Evolutionary conservation across 371 early-diverging fungal genomes (phyloP), one percentile per base, ranked within the genome.

Genomic region (Polyrhizophydium stewartii): DNA sequence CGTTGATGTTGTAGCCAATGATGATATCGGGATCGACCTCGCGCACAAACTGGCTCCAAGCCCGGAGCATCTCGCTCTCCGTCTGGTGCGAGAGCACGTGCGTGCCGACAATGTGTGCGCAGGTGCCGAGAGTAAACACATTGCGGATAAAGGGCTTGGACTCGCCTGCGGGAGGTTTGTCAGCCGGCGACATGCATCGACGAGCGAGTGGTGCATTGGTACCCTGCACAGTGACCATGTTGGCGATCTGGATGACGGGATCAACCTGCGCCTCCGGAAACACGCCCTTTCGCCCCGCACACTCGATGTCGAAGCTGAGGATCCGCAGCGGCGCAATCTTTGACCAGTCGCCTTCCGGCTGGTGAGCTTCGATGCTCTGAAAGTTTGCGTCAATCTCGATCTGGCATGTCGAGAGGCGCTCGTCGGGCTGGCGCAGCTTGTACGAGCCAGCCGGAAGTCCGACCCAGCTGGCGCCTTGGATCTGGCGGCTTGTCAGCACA

Each of bases 191-290:
- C 7, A 13, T 35, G 3, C 7, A 35, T 35, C 7, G 13, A n/a
- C 28, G 5, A 16, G 33, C n/a, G 33, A 30, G 10, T 32, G 49
- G 35, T 3, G 7, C 19, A 57, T 17, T 45, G 10, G 77, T 40
- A 80, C 87, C 92, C 77, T 97, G 98, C 5, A 90, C 67, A 1
- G 94, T 89, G 5, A 96, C 89, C 40, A 98, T 86, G 57, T 92
- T 94, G 6, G 99, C 99, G 66, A 99, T 99, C 74, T 99, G 99
- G 65, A 99, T 99, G n/a, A 99, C 94, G 0, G 99, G 96, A 77
- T 99, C 99, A 2, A 83, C 63, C 50, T 86, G 72, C 16, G 99
- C 83, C 52, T 93, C 94, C 0, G 99, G 99, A 66, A 99, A 99
- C n/a, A 93, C 77, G 45, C 96, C 96, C 61, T 92, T 92, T 40